Base-by-base conservation (phyloP, 2,329 filamentous ascomycete species). In the Talaromyces atroroseus region DNA sequence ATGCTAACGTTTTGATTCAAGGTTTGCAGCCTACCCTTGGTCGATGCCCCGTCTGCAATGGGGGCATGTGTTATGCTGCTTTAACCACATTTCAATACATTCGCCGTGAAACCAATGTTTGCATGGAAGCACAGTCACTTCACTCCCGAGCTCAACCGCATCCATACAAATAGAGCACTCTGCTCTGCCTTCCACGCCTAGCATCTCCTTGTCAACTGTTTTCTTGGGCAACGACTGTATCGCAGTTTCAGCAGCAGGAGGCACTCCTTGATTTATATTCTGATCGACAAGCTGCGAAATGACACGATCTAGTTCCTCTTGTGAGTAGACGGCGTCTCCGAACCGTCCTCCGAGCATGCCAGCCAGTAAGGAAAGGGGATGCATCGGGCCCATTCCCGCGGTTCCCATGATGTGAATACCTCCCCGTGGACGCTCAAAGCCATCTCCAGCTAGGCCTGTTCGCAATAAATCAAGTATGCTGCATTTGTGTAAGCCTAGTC, bases 121-220 rank as follows among this genome's bases (percentile, higher is more conserved):
- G 74, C 94, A 99, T 0, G 91, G 91, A 51, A 99, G 74, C 47
- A 86, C 81, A 0, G 88, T 82, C 5, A 92, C 89, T 67, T 89
- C 84, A 29, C 89, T 85, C 11, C 85, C 88, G 36, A 88, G 67
- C 24, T 83, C 80, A 60, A 95, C 86, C 26, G 89, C 83, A 55
- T 96, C 91, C 77, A 97, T 95, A 73, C 94, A 99, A 58, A 99
- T 96, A 36, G 89, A 92, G 71, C 94, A 99, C 67, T 96, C 92
- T 1, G 82, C 83, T 52, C 77, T 80, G 44, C 85, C 87, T 57
- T 87, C 89, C 5, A 76, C 73, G 6, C 81, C 82, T 54, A 95
- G 77, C 81, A 95, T 86, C 44, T 86, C 80, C 57, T 81, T 76
- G 51, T 89, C 83, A 2, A 94, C 77, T 45, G 82, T 82, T 62